Base-by-base conservation (phyloP, 1,139 yeast species). In the Pichia inconspicua region DNA sequence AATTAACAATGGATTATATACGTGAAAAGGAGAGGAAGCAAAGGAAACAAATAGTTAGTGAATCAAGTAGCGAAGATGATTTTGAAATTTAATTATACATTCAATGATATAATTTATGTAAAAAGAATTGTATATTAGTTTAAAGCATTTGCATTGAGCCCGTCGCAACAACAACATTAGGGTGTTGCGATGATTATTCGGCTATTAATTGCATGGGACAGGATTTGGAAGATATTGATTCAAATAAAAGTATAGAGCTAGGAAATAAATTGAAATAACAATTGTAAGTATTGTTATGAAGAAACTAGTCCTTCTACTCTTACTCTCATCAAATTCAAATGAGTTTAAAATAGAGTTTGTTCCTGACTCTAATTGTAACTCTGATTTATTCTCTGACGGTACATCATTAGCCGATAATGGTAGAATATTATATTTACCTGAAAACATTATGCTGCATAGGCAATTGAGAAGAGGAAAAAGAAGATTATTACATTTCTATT, bases 1-100 rank as follows among this genome's bases (percentile, higher is more conserved):
- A 51, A 11, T 38, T 55, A 22, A 47, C 48, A 40, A 40, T 35
- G 12, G 47, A 51, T 9, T 53, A 50, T 42, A 27, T 53, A 11
- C 35, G 42, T 14, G 53, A 48, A 40, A 45, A 43, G 27, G 48
- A 45, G 6, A 48, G 45, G 19, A 17, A 41, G 11, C 35, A 22
- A 14, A 19, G 31, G 7, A 37, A 37, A 37, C n/a, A 22, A 4
- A 17, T 12, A 14, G 40, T 35, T 4, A 36, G 44, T 14, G 42
- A 43, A 36, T 51, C 48, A 15, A 44, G 46, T 15, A 48, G 49
- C 31, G 45, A 46, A 40, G 42, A 40, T 31, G 49, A 45, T 25
- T 43, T 45, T 10, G 25, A 15, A 8, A n/a, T 36, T 11, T 34
- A 34, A 17, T n/a, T n/a, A n/a, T n/a, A n/a, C n/a, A n/a, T n/a